phyloP scores from a whole-genome alignment of 495 filamentous ascomycete species.

The Trichoderma asperelloides region DNA sequence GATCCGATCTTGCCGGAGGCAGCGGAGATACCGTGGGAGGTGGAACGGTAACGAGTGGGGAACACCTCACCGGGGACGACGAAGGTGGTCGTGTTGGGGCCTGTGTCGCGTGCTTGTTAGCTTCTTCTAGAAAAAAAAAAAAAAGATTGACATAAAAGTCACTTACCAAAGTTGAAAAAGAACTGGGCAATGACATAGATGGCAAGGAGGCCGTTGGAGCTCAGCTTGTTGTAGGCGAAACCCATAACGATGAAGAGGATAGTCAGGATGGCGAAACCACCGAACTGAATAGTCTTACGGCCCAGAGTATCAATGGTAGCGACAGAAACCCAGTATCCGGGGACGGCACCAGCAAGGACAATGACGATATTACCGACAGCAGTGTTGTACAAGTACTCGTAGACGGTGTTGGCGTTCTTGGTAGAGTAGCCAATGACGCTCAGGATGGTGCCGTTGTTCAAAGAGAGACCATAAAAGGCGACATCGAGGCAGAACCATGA shows the following conservation, averaged over 20 bases:
- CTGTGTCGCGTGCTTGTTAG: slow-evolving; percentile 26
- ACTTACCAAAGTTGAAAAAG: slow-evolving; percentile 37
- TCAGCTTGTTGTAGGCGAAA: slow-evolving; percentile 52
- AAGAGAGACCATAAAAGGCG: slow-evolving; percentile 64
- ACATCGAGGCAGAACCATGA: slow-evolving; percentile 62
- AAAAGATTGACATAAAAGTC: slow-evolving; percentile 18
- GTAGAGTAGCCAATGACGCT: slow-evolving; percentile 55
- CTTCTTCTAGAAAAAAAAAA: neutral
- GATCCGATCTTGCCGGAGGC: slow-evolving; percentile 56
- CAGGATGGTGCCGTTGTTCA: slow-evolving; percentile 67
- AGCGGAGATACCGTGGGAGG: slow-evolving; percentile 77
- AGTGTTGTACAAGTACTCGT: slow-evolving; percentile 58
- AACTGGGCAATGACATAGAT: slow-evolving; percentile 76
- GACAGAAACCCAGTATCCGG: slow-evolving; percentile 70
- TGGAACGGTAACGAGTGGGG: slow-evolving; percentile 77
- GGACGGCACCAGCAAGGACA: slow-evolving; percentile 64
- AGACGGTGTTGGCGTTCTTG: slow-evolving; percentile 40
- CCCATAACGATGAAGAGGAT: slow-evolving; percentile 65
- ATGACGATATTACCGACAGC: slow-evolving; percentile 69
- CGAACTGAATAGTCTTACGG: slow-evolving; percentile 71
- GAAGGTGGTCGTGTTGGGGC: slow-evolving; percentile 84
- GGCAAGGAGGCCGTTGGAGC: slow-evolving; percentile 47
- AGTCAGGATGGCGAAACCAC: slow-evolving; percentile 66
- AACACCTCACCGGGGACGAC: slow-evolving; percentile 86
- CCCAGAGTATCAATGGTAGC: slow-evolving; percentile 61